Percentiles rank a stretch among this genome's conserved stretches.
Evolutionary conservation across 2,329 filamentous ascomycete genomes (phyloP).

Genomic region (Trichoderma citrinoviride): DNA sequence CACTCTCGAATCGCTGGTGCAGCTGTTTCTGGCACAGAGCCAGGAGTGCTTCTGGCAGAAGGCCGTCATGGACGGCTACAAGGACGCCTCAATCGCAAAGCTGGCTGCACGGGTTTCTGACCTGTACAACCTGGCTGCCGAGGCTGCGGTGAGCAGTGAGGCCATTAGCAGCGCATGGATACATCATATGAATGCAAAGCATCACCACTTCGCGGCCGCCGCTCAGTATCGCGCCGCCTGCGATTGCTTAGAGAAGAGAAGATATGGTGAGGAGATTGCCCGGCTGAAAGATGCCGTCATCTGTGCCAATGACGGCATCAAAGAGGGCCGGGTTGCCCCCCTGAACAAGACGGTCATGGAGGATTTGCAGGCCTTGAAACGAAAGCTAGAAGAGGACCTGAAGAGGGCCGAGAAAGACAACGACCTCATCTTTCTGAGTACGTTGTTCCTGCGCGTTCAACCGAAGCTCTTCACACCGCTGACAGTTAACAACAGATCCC

Average conservation of each 20-base stretch:
- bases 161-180: conserved; percentile 94
- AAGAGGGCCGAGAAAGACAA: conserved; percentile 96
- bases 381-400: conserved; percentile 77
- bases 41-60: conserved; percentile 99
- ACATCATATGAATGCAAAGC: conserved; percentile 94
- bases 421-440: conserved; percentile 86
- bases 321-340: conserved; percentile 69
- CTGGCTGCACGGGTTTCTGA: conserved; percentile 87
- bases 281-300: conserved; percentile 75
- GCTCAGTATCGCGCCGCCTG: conserved; percentile 90
- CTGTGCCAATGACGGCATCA: conserved; percentile 83
- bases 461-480: conserved; percentile 27
- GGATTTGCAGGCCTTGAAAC: conserved; percentile 81
- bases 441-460: conserved; percentile 28
- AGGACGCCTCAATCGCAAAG: conserved; percentile 88
- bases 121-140: conserved; percentile 79
- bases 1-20: conserved; percentile 78
- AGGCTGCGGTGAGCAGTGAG: conserved; percentile 84
- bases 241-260: conserved; percentile 88
- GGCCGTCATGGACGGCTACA: conserved; percentile 88
- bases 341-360: conserved; percentile 78
- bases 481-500: conserved; percentile 62
- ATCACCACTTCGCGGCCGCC: conserved; percentile 93
- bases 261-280: conserved; percentile 93
- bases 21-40: conserved; percentile 84